Percentiles rank a stretch among this genome's conserved stretches.
phyloP scores from a whole-genome alignment of 1,284 basidiomycete genomes.

The Heterobasidion occidentale region DNA sequence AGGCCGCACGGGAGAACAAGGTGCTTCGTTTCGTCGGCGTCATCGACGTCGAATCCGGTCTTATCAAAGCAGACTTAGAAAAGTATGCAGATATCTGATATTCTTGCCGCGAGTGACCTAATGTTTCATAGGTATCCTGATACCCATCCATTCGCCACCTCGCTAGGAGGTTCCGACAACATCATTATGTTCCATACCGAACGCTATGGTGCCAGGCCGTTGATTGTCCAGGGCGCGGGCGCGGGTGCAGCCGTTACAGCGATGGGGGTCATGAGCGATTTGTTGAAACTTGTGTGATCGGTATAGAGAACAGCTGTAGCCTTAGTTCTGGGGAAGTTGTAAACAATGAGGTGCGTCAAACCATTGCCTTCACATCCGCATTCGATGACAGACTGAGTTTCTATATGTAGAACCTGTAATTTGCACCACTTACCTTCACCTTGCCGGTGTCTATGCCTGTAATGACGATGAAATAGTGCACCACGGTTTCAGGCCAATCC shows the following conservation, averaged over 20 bases:
- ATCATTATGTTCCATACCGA: constrained; percentile 97
- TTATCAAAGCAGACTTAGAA: constrained; percentile 83
- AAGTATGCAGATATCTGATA: constrained; percentile 41
- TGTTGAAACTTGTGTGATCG: constrained; percentile 47
- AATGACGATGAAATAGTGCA: no score
- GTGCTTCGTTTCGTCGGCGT: constrained; percentile 95
- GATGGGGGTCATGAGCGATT: constrained; percentile 90
- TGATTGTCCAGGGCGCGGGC: constrained; percentile 93
- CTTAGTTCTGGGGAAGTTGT: not conserved
- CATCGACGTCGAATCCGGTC: constrained; percentile 70
- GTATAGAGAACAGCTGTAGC: not conserved
- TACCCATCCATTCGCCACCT: constrained; percentile 91
- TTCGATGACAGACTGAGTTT: no score
- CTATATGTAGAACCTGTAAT: no score
- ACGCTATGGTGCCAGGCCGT: constrained; percentile 75
- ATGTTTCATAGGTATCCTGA: constrained; percentile 62
- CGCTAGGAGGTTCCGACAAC: constrained; percentile 93
- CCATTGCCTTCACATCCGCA: no score
- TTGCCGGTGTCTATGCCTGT: no score
- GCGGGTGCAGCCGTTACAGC: constrained; percentile 97
- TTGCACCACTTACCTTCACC: no score
- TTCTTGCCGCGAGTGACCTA: not conserved
- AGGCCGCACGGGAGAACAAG: constrained; percentile 71
- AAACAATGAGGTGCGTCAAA: no score
- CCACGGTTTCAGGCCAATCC: no score